These are phyloP conservation scores for Corynascus novoguineensis DNA, from an alignment of 495 filamentous ascomycete species.

Conservation along the genomic window DNA sequence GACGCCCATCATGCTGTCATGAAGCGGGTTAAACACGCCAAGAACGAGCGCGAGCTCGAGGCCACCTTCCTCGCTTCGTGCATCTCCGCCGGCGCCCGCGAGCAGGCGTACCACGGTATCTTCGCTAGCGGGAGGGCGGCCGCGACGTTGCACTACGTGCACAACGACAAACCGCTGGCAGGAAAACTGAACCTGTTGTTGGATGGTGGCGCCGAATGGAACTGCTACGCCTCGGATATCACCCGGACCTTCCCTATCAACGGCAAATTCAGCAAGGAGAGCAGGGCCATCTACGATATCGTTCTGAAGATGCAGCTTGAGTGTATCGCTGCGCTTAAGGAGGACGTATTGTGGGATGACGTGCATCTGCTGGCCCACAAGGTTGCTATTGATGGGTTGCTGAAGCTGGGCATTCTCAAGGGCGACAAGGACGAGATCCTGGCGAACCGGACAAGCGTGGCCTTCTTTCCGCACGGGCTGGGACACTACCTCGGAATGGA, in stretches of 20 bases:
- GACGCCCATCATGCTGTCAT: conserved; percentile 69
- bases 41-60: conserved; percentile 79
- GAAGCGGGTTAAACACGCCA: conserved; percentile 55
- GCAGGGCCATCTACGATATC: conserved; percentile 73
- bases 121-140: conserved; percentile 70
- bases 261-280: conserved; percentile 69
- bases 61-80: conserved; percentile 70
- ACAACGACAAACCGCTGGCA: conserved; percentile 62
- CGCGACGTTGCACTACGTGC: conserved; percentile 82
- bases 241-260: conserved; percentile 83
- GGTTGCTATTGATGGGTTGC: conserved; percentile 73
- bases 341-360: conserved; percentile 77
- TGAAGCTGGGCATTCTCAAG: conserved; percentile 69
- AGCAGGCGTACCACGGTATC: conserved; percentile 83
- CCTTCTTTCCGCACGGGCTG: conserved; percentile 89
- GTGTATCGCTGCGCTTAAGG: conserved; percentile 67
- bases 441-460: conserved; percentile 65
- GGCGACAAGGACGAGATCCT: conserved; percentile 67
- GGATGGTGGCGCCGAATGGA: conserved; percentile 78
- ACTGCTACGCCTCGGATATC: conserved; percentile 79
- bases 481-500: conserved; percentile 94
- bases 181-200: conserved; percentile 71
- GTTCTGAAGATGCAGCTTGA: conserved; percentile 80
- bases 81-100: conserved; percentile 63
- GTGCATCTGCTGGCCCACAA: conserved; percentile 74